Evolutionary conservation across 345 rosid species (phyloP), one percentile per base, ranked within the genome.

Genomic region (Hypericum perforatum): DNA sequence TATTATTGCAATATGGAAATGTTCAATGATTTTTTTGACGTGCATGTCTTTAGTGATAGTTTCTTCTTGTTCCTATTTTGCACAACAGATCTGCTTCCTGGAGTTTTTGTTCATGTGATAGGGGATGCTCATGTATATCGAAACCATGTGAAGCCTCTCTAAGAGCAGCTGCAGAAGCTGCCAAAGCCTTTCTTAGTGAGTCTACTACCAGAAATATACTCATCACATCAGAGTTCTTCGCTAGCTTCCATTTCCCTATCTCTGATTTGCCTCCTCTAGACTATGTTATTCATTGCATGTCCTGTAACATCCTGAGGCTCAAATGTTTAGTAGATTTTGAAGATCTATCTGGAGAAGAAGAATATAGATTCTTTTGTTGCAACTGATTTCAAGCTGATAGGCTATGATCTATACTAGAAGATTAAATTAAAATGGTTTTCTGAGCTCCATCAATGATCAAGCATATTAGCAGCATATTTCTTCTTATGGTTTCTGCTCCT

Each of bases 181-280:
- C 96, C 98, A 39, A 88, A 76, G 65, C 95, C 96, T 57, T 92
- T 85, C 74, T 94, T 96, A 60, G 98, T 92, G 61, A 78, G 88
- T 74, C 29, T 1, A 49, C 11, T 42, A 9, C n/a, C 11, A 39
- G 16, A 56, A 6, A 62, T 47, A 46, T 45, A 7, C 11, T 47
- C n/a, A 8, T 12, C 32, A 13, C 9, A 41, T 41, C 10, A 52
- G 57, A 32, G 45, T 42, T 7, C 12, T 9, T 22, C 4, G 29
- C 11, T 8, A 49, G 41, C 32, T 22, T 1, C 53, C 11, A 3
- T 13, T 8, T 8, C 38, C 13, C 15, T 11, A 1, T 12, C 5
- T 36, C n/a, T 39, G 14, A 39, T 9, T 39, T 22, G 14, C 49
- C 4, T 22, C 32, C 32, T 22, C 32, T 7, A 9, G 16, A 6